A percentile compares a stretch with the other conserved stretches of the same genome.
Conservation (phyloP, 2,329 filamentous ascomycete species). For the Macrophomina pseudophaseolina region DNA sequence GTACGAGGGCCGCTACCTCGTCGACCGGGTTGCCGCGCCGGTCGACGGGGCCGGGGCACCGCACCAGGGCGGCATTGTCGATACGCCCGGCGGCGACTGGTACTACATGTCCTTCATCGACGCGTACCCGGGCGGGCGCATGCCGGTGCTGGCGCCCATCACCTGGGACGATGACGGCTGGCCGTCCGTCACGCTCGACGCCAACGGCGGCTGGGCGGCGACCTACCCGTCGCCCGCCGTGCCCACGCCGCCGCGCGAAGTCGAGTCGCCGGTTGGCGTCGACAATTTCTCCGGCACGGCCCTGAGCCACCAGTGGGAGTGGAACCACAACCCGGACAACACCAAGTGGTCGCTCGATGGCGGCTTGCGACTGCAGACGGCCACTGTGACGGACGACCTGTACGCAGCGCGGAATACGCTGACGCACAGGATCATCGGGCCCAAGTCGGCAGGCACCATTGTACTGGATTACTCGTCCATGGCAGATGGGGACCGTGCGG, state of each 20-base stretch:
- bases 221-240: slow-evolving; percentile 48
- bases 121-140: slow-evolving; percentile 61
- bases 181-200: slow-evolving; percentile 49
- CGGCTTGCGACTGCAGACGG: slow-evolving; percentile 54
- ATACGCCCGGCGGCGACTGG: slow-evolving; percentile 60
- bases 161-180: slow-evolving; percentile 60
- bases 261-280: slow-evolving; percentile 40
- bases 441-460: slow-evolving; percentile 55
- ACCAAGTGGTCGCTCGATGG: slow-evolving; percentile 52
- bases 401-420: slow-evolving; percentile 50
- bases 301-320: slow-evolving; percentile 60
- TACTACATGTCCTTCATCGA: slow-evolving; percentile 65
- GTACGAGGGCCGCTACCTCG: slow-evolving; percentile 54
- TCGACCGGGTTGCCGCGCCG: slow-evolving; percentile 50
- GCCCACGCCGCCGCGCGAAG: slow-evolving; percentile 30
- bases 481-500: slow-evolving; percentile 58
- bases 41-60: slow-evolving; percentile 53
- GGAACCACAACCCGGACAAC: slow-evolving; percentile 66
- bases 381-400: slow-evolving; percentile 59
- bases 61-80: slow-evolving; percentile 63
- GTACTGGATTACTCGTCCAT: slow-evolving; percentile 56
- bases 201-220: slow-evolving; percentile 55
- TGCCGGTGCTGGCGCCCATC: slow-evolving; percentile 63
- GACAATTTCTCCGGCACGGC: slow-evolving; percentile 53
- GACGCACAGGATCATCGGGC: slow-evolving; percentile 49